A percentile compares a stretch with the other conserved stretches of the same genome.
These are phyloP conservation scores for Helichrysum umbraculigerum DNA, from an alignment of 129 eudicot species.

Conservation along the genomic window DNA sequence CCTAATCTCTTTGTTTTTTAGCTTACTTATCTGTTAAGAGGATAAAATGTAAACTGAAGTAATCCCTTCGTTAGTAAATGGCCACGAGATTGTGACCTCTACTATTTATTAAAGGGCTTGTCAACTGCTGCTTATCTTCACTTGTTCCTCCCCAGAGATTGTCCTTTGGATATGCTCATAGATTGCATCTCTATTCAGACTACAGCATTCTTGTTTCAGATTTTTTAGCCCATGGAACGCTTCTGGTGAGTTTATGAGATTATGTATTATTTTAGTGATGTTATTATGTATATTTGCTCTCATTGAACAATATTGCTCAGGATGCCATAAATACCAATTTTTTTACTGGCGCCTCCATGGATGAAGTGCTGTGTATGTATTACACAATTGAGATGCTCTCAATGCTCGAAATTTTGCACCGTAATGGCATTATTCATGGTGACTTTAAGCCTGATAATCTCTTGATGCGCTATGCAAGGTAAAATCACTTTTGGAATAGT, in stretches of 20 bases:
- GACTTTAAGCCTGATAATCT: constrained; percentile 97
- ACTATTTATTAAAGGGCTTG: constrained; percentile 13
- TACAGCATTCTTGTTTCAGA: constrained; percentile 86
- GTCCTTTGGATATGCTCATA: constrained; percentile 83
- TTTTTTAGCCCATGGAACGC: constrained; percentile 80
- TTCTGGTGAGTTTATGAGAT: constrained; percentile 52
- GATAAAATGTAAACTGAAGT: neutral
- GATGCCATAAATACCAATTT: constrained; percentile 85
- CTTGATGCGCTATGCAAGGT: constrained; percentile 87
- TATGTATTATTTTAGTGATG: constrained; percentile 6
- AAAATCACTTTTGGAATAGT: constrained; percentile 16
- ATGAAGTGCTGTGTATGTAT: constrained; percentile 81
- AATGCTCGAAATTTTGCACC: constrained; percentile 76
- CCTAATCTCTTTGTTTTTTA: neutral
- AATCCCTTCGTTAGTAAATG: neutral
- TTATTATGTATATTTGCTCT: constrained; percentile 6
- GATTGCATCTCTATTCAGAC: constrained; percentile 87
- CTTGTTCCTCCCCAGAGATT: constrained; percentile 48
- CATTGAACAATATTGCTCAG: constrained; percentile 37
- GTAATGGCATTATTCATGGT: constrained; percentile 77
- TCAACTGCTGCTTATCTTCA: constrained; percentile 24
- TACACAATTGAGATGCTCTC: constrained; percentile 94
- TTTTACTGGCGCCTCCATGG: constrained; percentile 66
- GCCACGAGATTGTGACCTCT: neutral
- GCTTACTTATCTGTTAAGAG: neutral